Base-by-base conservation (phyloP, 163 green algal genomes). In the Volvox carteri region DNA sequence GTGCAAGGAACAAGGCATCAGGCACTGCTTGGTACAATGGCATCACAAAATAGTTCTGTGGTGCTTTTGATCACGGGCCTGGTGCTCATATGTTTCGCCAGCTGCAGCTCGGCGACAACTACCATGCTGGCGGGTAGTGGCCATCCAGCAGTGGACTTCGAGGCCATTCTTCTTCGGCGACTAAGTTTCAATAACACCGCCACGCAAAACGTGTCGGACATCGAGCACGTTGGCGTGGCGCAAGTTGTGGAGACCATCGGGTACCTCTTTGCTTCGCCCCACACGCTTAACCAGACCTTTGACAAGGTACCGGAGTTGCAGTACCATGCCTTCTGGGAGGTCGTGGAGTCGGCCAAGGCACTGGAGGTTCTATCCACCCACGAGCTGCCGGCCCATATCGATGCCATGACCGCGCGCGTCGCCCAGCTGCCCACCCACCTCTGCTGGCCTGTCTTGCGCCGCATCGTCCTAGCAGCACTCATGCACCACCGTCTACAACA, bases 381-480 rank as follows among this genome's bases (percentile, higher is more conserved):
- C 16, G 78, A 60, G 14, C 35, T 81, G 48, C 48, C 48, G 0
- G 1, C 68, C 5, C 48, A 37, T n/a, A 2, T 88, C 12, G 50
- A 60, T 1, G 14, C 35, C 28, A 30, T 88, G 2, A 18, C 83
- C 1, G 23, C 23, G 46, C 37, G 35, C 30, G 83, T 88, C 18
- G 37, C 83, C 0, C 9, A 44, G 83, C 72, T 89, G 39, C 39
- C 52, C n/a, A 68, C 56, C 19, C 54, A 89, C n/a, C 54, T 89
- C 39, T 84, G 72, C 54, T 89, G 84, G 84, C 72, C 84, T 1
- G 54, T 89, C 28, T 39, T 79, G n/a, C 84, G 84, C 6, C 84
- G 84, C 54, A 19, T 89, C 18, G 41, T 89, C 1, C n/a, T 77
- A 5, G 84, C 54, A 0, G 84, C 72, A 1, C 19, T 89, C 28